Evolutionary conservation across 1,139 yeast genomes (phyloP).

Genomic region (Pichia sp.): DNA sequence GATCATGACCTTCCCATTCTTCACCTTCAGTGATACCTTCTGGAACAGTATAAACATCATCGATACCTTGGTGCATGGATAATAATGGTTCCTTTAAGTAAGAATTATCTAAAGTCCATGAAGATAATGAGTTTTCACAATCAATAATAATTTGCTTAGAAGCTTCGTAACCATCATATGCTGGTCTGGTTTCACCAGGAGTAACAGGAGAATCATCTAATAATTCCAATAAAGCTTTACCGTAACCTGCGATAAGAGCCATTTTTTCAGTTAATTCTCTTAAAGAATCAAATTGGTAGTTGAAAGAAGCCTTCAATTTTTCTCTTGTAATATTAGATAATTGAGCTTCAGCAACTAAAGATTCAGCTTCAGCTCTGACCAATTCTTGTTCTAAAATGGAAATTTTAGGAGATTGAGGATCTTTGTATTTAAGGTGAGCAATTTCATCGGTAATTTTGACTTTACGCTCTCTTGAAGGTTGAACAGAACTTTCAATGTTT

Average conservation of each 20-base stretch:
- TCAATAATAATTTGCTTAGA: conserved; percentile 96
- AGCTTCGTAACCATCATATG: conserved; percentile 97
- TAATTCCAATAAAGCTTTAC: conserved; percentile 92
- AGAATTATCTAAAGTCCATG: conserved; percentile 96
- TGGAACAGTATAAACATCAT: conserved; percentile 47
- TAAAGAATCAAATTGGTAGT: conserved; percentile 93
- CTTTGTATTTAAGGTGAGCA: conserved; percentile 96
- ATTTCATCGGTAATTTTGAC: conserved; percentile 96
- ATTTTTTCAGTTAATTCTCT: conserved; percentile 95
- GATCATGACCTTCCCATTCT: conserved; percentile 25
- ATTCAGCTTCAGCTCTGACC: conserved; percentile 98
- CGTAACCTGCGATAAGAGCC: conserved; percentile 96
- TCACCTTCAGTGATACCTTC: conserved; percentile 22
- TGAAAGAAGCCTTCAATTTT: conserved; percentile 94
- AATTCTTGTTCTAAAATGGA: conserved; percentile 94
- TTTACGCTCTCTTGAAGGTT: conserved; percentile 97
- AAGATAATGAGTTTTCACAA: conserved; percentile 91
- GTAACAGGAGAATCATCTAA: conserved; percentile 96
- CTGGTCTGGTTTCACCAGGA: conserved; percentile 98
- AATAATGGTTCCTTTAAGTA: conserved; percentile 84
- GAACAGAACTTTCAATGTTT: conserved; percentile 95
- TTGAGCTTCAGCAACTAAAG: conserved; percentile 98
- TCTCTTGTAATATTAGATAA: conserved; percentile 96
- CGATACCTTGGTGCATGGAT: conserved; percentile 67
- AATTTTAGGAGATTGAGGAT: conserved; percentile 94